phyloP scores from a whole-genome alignment of 108 stramenopile species.

The Nitzschia sp. region DNA sequence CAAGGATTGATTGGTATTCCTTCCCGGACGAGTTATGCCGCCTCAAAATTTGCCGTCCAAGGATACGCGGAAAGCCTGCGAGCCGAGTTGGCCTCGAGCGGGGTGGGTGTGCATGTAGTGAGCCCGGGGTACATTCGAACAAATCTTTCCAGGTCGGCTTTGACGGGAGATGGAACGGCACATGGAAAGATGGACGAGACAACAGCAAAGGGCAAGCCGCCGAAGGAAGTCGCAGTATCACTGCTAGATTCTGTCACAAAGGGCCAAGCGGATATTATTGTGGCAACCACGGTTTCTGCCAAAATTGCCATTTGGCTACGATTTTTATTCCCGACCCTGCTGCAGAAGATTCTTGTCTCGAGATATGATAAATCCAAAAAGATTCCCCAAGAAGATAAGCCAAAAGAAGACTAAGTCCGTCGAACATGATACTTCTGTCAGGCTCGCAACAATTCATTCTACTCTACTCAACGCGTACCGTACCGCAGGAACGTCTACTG shows the following conservation, averaged over 20 bases:
- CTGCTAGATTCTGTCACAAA: slow-evolving; percentile 50
- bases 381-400: neutral
- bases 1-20: slow-evolving; percentile 85
- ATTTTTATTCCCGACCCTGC: slow-evolving; percentile 59
- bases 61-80: slow-evolving; percentile 83
- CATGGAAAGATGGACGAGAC: slow-evolving; percentile 79
- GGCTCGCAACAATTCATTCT: too few relatives aligned
- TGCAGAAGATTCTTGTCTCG: slow-evolving; percentile 57
- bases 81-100: slow-evolving; percentile 65
- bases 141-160: slow-evolving; percentile 57
- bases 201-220: slow-evolving; percentile 66
- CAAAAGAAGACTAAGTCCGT: neutral
- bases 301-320: slow-evolving; percentile 67
- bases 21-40: slow-evolving; percentile 74
- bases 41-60: slow-evolving; percentile 86
- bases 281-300: slow-evolving; percentile 68
- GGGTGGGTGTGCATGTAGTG: slow-evolving; percentile 61
- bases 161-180: slow-evolving; percentile 70
- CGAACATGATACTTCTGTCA: too few relatives aligned
- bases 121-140: slow-evolving; percentile 85
- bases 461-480: too few relatives aligned
- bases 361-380: slow-evolving; percentile 61
- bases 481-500: too few relatives aligned
- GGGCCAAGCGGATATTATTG: slow-evolving; percentile 58
- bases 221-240: slow-evolving; percentile 65